A percentile compares a stretch with the other conserved stretches of the same genome.
phyloP scores from a whole-genome alignment of 139 green algal species.

The Chlorella sp. region DNA sequence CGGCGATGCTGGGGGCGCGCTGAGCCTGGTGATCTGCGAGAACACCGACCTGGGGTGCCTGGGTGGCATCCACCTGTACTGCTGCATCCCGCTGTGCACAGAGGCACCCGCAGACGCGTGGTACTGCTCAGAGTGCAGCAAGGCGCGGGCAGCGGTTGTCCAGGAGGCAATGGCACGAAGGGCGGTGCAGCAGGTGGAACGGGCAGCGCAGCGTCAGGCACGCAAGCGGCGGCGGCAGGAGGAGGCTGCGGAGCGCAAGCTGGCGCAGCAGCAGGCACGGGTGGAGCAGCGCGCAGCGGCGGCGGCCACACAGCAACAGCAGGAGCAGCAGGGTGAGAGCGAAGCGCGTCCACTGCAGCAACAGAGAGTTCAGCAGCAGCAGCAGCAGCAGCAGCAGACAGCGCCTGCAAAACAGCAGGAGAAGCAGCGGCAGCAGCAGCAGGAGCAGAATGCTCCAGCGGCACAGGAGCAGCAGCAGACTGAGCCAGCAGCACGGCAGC shows the following conservation, averaged over 20 bases:
- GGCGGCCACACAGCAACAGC: neutral
- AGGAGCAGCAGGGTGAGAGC: neutral
- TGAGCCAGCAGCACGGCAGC: neutral
- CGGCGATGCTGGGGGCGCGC: conserved; percentile 16
- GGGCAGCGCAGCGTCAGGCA: neutral
- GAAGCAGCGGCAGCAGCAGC: neutral
- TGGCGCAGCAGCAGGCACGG: neutral
- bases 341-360: neutral
- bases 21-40: conserved; percentile 10
- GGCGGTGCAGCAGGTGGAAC: neutral
- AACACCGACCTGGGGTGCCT: conserved; percentile 21
- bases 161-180: neutral
- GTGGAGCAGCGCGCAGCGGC: neutral
- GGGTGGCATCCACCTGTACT: conserved; percentile 28
- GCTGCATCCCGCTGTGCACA: conserved; percentile 4
- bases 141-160: neutral
- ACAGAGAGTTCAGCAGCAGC: neutral
- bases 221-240: neutral
- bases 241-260: neutral
- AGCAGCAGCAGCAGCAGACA: neutral
- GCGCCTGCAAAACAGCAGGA: neutral
- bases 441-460: neutral
- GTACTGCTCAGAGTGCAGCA: conserved; percentile 25
- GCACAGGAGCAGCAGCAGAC: neutral
- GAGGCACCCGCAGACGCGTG: conserved; percentile 22